Evolutionary conservation across 345 rosid genomes (phyloP), one percentile per base, ranked within the genome.

Genomic region (Triadica sebifera): DNA sequence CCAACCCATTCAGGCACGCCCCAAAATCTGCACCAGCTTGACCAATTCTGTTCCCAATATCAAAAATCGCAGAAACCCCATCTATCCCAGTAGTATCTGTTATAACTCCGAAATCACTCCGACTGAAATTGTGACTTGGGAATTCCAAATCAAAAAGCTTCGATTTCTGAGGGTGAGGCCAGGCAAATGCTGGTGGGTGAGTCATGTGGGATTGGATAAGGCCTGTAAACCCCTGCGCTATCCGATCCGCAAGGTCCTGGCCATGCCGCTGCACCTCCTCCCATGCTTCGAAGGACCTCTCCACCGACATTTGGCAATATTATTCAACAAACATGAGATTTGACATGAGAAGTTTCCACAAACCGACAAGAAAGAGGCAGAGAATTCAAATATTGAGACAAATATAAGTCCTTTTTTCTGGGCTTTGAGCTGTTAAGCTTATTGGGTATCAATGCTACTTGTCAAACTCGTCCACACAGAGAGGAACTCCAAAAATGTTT

Each of bases 191-290:
- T 16, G 91, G 93, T 46, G 98, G 95, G 64, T 72, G 59, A 7
- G 72, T 82, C 64, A 91, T 89, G 64, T 86, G 92, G 19, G 89
- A 85, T 41, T 90, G 96, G 73, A 92, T 89, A 52, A 94, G 79
- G 56, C 97, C 98, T 0, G 91, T 84, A 74, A 94, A 90, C 1
- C 98, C 96, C 73, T 94, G 98, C 13, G 98, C 89, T 13, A 94
- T 83, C 73, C 96, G 71, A 77, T 90, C 98, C 34, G 98, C 97
- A 7, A 94, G 78, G 86, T 92, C 98, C 80, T 83, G 96, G 12
- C 98, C 97, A 37, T 94, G 98, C 69, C 98, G 81, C 72, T 90
- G 98, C 62, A 94, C 96, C 87, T 89, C 96, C 81, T 94, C 98
- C 98, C 98, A 94, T 8, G 96, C 96, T 82, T 92, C 98, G 29